Conservation (phyloP, 148 eudicot species). For the Bassia scoparia region DNA sequence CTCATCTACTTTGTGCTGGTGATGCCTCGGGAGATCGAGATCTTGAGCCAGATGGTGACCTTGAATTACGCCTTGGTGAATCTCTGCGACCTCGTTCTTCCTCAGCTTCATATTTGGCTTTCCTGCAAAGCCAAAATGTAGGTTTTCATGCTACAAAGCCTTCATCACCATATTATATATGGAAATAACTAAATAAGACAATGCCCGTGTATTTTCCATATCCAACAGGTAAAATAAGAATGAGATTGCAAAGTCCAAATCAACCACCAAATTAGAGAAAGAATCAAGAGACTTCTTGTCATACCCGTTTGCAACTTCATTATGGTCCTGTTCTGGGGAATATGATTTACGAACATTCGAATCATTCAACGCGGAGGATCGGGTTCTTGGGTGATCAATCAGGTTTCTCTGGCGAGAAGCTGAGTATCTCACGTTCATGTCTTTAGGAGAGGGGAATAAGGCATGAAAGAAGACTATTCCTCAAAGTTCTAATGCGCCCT, state of each 20-base stretch:
- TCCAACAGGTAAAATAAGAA: background rate
- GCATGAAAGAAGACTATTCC: constrained; percentile 30
- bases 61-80: constrained; percentile 44
- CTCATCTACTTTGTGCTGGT: constrained; percentile 37
- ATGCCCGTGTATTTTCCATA: too few species aligned
- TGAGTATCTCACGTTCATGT: constrained; percentile 44
- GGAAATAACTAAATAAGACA: too few species aligned
- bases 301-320: constrained; percentile 37
- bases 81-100: constrained; percentile 33
- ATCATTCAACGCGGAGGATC: constrained; percentile 35
- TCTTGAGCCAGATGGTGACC: constrained; percentile 69
- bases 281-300: constrained; percentile 18
- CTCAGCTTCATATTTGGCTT: constrained; percentile 37
- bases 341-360: constrained; percentile 43
- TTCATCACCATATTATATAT: too few species aligned
- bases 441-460: constrained; percentile 58
- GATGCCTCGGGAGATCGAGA: constrained; percentile 61
- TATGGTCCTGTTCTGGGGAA: constrained; percentile 41
- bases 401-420: constrained; percentile 53
- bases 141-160: background rate
- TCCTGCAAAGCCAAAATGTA: constrained; percentile 29
- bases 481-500: background rate
- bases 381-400: constrained; percentile 44
- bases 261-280: background rate
- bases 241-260: background rate